Conservation (phyloP, 306 rosid genomes). For the Lathyrus aphaca region DNA sequence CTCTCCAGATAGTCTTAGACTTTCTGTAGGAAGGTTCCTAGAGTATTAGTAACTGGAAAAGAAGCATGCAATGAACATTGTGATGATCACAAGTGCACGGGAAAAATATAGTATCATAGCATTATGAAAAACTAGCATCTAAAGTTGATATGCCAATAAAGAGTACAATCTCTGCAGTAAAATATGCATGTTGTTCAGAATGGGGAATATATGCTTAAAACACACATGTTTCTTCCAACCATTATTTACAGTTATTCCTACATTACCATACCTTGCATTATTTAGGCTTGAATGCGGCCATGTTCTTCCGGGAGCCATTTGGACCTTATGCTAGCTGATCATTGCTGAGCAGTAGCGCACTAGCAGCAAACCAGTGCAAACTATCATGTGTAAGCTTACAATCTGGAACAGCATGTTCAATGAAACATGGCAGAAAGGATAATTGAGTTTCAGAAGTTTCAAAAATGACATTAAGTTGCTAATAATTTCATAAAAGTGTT, state of each 20-base stretch:
- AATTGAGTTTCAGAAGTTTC: neutral
- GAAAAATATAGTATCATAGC: neutral
- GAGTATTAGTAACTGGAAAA: too few relatives aligned
- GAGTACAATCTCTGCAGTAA: constrained; percentile 7
- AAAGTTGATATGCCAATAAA: constrained; percentile 14
- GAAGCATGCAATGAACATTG: neutral
- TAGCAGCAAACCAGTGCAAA: constrained; percentile 34
- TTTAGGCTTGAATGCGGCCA: constrained; percentile 32
- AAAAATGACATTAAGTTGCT: neutral
- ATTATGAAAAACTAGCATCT: constrained; percentile 14
- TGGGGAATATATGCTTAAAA: constrained; percentile 24
- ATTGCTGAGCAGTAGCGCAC: constrained; percentile 40
- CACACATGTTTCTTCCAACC: constrained; percentile 7
- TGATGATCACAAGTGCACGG: neutral
- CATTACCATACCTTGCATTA: constrained; percentile 36
- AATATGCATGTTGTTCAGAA: constrained; percentile 18
- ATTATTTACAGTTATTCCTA: neutral
- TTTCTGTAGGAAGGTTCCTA: too few relatives aligned
- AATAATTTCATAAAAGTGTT: constrained; percentile 18
- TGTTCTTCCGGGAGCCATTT: constrained; percentile 41
- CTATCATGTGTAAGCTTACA: constrained; percentile 36
- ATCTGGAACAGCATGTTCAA: constrained; percentile 28
- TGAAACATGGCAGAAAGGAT: constrained; percentile 36
- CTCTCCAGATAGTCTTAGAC: too few relatives aligned
- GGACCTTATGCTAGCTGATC: constrained; percentile 43